Conservation (phyloP, 345 rosid genomes). For the Theobroma cacao region DNA sequence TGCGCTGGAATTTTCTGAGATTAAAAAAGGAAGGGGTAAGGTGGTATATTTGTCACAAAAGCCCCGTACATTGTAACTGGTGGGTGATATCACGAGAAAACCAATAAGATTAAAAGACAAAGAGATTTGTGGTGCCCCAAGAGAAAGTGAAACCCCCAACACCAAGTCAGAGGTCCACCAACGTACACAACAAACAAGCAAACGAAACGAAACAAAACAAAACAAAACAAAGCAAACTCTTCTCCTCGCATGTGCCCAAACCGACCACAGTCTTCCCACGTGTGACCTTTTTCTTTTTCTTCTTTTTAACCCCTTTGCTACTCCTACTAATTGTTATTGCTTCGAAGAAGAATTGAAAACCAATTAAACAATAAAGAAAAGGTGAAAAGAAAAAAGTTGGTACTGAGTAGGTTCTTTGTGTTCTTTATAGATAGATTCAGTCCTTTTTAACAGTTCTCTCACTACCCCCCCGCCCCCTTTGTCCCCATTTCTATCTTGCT, state of each 20-base stretch:
- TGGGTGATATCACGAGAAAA: too few relatives aligned
- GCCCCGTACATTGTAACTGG: too few relatives aligned
- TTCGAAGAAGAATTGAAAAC: background rate
- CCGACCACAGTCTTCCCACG: slow-evolving; percentile 19
- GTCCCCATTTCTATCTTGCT: background rate
- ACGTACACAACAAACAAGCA: background rate
- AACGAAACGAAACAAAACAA: too few relatives aligned
- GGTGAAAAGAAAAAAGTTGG: slow-evolving; percentile 16
- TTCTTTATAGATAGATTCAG: slow-evolving; percentile 13
- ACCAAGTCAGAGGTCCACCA: background rate
- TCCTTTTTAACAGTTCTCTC: slow-evolving; percentile 8
- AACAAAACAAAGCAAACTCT: too few relatives aligned
- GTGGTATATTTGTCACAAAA: too few relatives aligned
- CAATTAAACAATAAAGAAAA: background rate
- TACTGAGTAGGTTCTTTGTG: background rate
- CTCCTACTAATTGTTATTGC: background rate
- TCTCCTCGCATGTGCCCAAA: background rate
- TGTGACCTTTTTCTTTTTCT: background rate
- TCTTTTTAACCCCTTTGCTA: background rate
- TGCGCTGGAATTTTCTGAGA: too few relatives aligned
- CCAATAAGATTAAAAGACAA: too few relatives aligned
- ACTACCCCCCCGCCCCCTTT: background rate
- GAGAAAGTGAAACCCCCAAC: background rate
- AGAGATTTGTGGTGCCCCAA: too few relatives aligned
- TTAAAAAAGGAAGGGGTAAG: too few relatives aligned